A percentile compares a stretch with the other conserved stretches of the same genome.
Conservation (phyloP, 495 filamentous ascomycete genomes). For the Tetracladium marchalianum region DNA sequence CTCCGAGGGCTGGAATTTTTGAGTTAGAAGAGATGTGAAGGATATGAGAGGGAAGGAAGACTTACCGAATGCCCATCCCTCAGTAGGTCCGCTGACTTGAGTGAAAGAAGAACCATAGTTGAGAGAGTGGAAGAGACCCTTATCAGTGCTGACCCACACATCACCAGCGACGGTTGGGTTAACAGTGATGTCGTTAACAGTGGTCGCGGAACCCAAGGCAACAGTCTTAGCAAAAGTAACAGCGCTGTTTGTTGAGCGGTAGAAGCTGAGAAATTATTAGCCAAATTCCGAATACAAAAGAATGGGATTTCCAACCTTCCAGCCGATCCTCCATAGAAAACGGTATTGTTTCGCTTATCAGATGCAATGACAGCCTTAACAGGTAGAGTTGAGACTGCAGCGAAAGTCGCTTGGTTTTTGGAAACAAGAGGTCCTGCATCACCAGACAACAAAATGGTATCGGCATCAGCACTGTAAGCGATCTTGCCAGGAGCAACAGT, state of each 20-base stretch:
- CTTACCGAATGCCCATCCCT: neutral
- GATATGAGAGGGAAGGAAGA: neutral
- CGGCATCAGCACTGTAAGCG: conserved; percentile 41
- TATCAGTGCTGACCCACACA: conserved; percentile 42
- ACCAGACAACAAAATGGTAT: conserved; percentile 39
- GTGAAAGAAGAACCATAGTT: conserved; percentile 39
- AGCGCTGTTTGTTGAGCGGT: conserved; percentile 25
- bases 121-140: conserved; percentile 40
- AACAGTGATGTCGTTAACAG: conserved; percentile 36
- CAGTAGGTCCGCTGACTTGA: conserved; percentile 11
- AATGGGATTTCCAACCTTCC: conserved; percentile 20
- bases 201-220: conserved; percentile 25
- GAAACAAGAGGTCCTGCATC: conserved; percentile 10
- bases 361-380: conserved; percentile 36
- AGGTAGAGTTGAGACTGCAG: conserved; percentile 22
- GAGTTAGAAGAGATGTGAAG: neutral
- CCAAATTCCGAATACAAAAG: conserved; percentile 15
- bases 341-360: conserved; percentile 39
- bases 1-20: conserved; percentile 4
- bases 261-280: conserved; percentile 4
- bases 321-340: conserved; percentile 42
- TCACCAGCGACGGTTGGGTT: conserved; percentile 40
- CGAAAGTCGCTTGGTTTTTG: neutral
- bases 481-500: conserved; percentile 30
- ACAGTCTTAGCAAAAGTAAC: conserved; percentile 30